Evolutionary conservation across 2,329 filamentous ascomycete genomes (phyloP).

Genomic region (Polytolypa hystricis): DNA sequence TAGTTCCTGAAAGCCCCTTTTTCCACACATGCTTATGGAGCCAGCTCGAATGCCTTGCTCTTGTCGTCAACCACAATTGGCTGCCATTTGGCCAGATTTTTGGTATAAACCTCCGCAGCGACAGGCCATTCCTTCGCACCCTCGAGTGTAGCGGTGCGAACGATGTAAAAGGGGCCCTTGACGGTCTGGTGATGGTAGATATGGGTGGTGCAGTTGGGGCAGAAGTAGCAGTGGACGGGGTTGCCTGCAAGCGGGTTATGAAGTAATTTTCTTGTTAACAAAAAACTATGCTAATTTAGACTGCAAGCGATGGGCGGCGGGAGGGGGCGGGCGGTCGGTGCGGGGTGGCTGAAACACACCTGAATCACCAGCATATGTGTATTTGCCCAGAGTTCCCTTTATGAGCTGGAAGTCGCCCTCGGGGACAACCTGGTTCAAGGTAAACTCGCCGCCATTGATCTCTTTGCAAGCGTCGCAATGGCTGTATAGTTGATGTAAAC

Average conservation of each 20-base stretch:
- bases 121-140: constrained; percentile 38
- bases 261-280: neutral
- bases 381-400: constrained; percentile 40
- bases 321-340: neutral
- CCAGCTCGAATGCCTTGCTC: constrained; percentile 29
- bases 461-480: constrained; percentile 49
- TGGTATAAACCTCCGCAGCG: constrained; percentile 45
- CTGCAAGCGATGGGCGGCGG: neutral
- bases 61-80: constrained; percentile 37
- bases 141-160: constrained; percentile 41
- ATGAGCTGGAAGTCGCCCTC: constrained; percentile 40
- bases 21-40: no score
- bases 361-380: constrained; percentile 47
- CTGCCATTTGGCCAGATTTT: constrained; percentile 42
- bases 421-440: constrained; percentile 45
- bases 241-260: constrained; percentile 31
- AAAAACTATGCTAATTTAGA: neutral
- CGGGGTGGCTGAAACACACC: constrained; percentile 22
- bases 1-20: no score
- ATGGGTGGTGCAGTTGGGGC: constrained; percentile 45
- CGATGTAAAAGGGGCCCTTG: constrained; percentile 39
- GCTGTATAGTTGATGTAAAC: constrained; percentile 24
- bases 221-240: constrained; percentile 47
- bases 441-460: constrained; percentile 41
- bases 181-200: constrained; percentile 46